These are phyloP conservation scores for Brassica nigra DNA, from an alignment of 345 rosid species.

Conservation along the genomic window DNA sequence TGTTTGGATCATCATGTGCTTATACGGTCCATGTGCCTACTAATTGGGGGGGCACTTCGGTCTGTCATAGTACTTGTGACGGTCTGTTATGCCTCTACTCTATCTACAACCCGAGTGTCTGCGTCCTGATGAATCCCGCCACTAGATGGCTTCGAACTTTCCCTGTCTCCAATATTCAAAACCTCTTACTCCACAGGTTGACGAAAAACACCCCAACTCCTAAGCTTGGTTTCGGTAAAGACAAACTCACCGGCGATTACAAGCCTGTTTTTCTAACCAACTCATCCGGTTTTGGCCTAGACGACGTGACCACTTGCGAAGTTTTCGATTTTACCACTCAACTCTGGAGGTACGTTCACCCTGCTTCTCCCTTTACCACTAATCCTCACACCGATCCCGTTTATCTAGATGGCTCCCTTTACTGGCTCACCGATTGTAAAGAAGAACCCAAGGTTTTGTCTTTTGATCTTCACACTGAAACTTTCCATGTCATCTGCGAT, in stretches of 20 bases:
- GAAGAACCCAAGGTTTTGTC: not conserved
- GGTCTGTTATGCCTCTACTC: too few relatives aligned
- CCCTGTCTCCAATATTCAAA: not conserved
- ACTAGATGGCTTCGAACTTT: not conserved
- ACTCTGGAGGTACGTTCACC: not conserved
- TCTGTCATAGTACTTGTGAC: too few relatives aligned
- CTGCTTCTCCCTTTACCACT: not conserved
- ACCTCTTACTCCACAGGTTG: not conserved
- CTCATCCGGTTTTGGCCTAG: not conserved
- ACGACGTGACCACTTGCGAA: not conserved
- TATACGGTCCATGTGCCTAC: not conserved
- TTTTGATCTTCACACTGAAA: not conserved
- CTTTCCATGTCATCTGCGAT: not conserved
- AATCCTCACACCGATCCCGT: not conserved
- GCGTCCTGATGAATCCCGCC: not conserved
- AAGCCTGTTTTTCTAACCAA: not conserved
- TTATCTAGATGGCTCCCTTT: not conserved
- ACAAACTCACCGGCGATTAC: not conserved
- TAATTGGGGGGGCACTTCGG: not conserved
- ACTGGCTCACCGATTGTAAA: not conserved
- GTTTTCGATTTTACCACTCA: not conserved
- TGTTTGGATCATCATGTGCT: not conserved
- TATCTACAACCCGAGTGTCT: too few relatives aligned
- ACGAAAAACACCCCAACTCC: not conserved
- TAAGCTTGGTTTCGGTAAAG: not conserved